Evolutionary conservation across 2,329 filamentous ascomycete species (phyloP).

Genomic region (Aspergillus luchuensis): DNA sequence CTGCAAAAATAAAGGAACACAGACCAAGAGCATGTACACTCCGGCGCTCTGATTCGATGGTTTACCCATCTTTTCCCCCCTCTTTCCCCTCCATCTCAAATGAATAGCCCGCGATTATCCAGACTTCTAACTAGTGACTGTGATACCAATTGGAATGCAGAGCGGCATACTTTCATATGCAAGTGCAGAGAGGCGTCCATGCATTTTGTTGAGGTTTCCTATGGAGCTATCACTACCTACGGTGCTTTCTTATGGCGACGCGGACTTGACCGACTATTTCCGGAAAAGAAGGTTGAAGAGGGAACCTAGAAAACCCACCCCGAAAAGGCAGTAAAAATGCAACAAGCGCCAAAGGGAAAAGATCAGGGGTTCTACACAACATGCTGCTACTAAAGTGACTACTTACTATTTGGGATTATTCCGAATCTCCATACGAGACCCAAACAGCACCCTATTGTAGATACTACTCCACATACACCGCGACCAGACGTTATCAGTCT

Average conservation of each 20-base stretch:
- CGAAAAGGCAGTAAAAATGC: background rate
- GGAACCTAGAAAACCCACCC: conserved; percentile 5
- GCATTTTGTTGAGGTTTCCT: background rate
- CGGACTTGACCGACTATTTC: conserved; percentile 6
- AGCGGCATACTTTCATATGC: background rate
- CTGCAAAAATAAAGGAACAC: conserved; percentile 7
- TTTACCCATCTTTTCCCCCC: background rate
- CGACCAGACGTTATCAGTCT: conserved; percentile 1
- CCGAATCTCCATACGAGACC: background rate
- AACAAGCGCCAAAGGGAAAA: background rate
- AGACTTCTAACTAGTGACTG: background rate
- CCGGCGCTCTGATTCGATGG: background rate
- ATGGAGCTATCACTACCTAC: background rate
- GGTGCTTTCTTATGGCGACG: background rate
- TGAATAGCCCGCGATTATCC: background rate
- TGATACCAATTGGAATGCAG: background rate
- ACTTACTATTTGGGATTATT: background rate
- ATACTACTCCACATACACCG: background rate
- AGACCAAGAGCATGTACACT: background rate
- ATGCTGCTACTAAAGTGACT: background rate
- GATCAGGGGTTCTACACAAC: background rate
- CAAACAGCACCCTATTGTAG: background rate
- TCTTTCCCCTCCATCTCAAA: background rate
- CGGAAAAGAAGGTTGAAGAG: conserved; percentile 15
- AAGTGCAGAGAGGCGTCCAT: conserved; percentile 1